Base-by-base conservation (phyloP, 176 grass and related monocot species). In the Tuctoria greenei region DNA sequence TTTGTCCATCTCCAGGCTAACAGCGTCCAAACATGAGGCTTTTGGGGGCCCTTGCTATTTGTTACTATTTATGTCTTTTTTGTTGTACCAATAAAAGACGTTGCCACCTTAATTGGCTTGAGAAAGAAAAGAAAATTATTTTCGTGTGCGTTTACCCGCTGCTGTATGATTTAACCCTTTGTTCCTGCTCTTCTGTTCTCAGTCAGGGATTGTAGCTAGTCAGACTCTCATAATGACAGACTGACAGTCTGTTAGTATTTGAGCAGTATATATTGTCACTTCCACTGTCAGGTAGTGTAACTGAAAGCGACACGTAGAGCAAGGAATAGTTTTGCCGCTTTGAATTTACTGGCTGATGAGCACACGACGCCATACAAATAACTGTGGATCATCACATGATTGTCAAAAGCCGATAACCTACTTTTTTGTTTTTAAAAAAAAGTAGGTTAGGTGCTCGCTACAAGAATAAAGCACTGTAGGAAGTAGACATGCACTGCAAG, bases 1-100 rank as follows among this genome's bases (percentile, higher is more conserved):
- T 88, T 88, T 88, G 81, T 84, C 86, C 86, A 81, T 81, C 86
- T 88, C 86, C 81, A 64, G 72, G 76, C 81, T 81, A 79, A 84
- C 81, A 84, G 81, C 69, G 77, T 88, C 81, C 76, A 66, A 88
- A 76, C 86, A 84, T 81, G 86, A 58, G 86, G 81, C 81, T 81
- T 67, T 84, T 76, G 81, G 81, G 81, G 76, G 31, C 86, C 62
- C 71, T 81, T 88, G 86, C 81, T 88, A 61, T 81, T 81, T 88
- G 66, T 81, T 84, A 5, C 65, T 27, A 77, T 57, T 84, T 80
- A 63, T 56, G 24, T 76, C 40, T 20, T 69, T 75, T 67, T 66
- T 31, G 61, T 28, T 64, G 41, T 36, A 76, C 71, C 66, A 88
- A 88, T 88, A 81, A 88, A 31, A 71, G 54, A 84, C 57, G 13